Percentiles rank a stretch among this genome's conserved stretches.
Conservation (phyloP, 75 land plant species). For the Adiantum capillusveneris region DNA sequence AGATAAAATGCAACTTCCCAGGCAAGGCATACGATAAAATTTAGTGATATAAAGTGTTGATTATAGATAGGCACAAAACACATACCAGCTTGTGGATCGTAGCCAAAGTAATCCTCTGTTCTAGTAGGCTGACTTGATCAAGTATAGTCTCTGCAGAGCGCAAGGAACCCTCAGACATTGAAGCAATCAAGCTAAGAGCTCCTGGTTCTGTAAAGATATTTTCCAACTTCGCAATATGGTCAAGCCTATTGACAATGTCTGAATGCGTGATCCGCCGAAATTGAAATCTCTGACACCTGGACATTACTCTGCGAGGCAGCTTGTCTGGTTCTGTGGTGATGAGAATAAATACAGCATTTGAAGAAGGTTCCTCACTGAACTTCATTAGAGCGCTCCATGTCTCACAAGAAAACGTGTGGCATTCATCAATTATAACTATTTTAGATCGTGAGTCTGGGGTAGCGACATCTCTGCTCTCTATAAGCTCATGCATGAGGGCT, state of each 20-base stretch:
- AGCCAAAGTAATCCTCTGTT: conserved; percentile 13
- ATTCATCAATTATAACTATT: conserved; percentile 35
- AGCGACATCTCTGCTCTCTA: not conserved
- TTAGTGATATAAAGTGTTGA: too few relatives aligned
- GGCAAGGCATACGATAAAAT: too few relatives aligned
- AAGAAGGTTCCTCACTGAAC: conserved; percentile 21
- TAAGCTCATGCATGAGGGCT: not conserved
- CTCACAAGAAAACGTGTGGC: conserved; percentile 24
- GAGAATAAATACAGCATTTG: conserved; percentile 30
- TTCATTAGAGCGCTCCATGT: conserved; percentile 32
- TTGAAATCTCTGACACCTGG: conserved; percentile 32
- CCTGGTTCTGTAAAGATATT: conserved; percentile 13
- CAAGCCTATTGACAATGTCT: conserved; percentile 21
- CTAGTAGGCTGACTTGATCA: conserved; percentile 34
- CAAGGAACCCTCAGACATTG: conserved; percentile 24
- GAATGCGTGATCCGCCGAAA: conserved; percentile 25
- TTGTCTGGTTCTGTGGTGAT: conserved; percentile 29
- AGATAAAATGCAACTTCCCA: too few relatives aligned
- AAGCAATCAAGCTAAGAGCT: conserved; percentile 19
- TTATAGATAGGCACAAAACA: too few relatives aligned
- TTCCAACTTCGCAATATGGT: conserved; percentile 15
- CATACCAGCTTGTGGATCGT: conserved; percentile 28
- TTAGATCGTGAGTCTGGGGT: conserved; percentile 13
- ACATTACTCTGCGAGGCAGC: conserved; percentile 20
- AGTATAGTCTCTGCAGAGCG: conserved; percentile 32